phyloP scores from a whole-genome alignment of 2,329 filamentous ascomycete species.

The Phoma herbarum region DNA sequence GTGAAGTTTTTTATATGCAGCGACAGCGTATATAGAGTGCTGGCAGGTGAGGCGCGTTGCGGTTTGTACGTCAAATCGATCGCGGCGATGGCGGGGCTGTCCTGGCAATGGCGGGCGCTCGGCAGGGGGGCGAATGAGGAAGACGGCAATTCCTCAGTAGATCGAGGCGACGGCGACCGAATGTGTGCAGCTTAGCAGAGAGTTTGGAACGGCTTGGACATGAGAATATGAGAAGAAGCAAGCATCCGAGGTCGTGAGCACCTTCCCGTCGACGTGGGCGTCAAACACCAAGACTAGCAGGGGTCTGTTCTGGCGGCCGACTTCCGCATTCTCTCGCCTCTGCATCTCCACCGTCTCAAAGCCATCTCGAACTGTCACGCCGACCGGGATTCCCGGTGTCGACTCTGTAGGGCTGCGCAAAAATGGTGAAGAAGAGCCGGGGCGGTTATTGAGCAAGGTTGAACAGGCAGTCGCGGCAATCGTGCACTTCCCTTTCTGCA shows the following conservation, averaged over 20 bases:
- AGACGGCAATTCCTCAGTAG: slow-evolving; percentile 5
- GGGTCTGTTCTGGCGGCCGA: slow-evolving; percentile 25
- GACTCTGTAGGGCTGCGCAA: slow-evolving; percentile 19
- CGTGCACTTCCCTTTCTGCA: slow-evolving; percentile 5
- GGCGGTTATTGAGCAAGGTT: slow-evolving; percentile 8
- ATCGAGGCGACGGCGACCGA: slow-evolving; percentile 9
- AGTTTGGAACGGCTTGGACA: slow-evolving; percentile 12
- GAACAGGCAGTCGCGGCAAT: slow-evolving; percentile 4
- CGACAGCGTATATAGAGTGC: slow-evolving; percentile 7
- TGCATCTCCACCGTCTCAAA: slow-evolving; percentile 27
- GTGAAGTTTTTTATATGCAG: slow-evolving; percentile 6
- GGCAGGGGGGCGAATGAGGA: slow-evolving; percentile 16
- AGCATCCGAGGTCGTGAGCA: slow-evolving; percentile 32
- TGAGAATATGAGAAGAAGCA: slow-evolving; percentile 36
- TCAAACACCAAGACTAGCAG: slow-evolving; percentile 34
- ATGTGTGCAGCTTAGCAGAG: slow-evolving; percentile 31
- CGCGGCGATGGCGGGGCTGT: slow-evolving; percentile 31
- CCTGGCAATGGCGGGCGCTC: slow-evolving; percentile 13
- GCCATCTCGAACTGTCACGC: slow-evolving; percentile 15
- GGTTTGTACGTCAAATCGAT: slow-evolving; percentile 23
- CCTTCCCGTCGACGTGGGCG: slow-evolving; percentile 38
- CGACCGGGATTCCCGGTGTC: slow-evolving; percentile 12
- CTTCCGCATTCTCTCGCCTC: slow-evolving; percentile 30
- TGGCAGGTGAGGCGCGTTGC: slow-evolving; percentile 27
- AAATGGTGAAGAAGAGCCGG: slow-evolving; percentile 9